Evolutionary conservation across 2,329 filamentous ascomycete species (phyloP).

Genomic region (Colletotrichum agaves): DNA sequence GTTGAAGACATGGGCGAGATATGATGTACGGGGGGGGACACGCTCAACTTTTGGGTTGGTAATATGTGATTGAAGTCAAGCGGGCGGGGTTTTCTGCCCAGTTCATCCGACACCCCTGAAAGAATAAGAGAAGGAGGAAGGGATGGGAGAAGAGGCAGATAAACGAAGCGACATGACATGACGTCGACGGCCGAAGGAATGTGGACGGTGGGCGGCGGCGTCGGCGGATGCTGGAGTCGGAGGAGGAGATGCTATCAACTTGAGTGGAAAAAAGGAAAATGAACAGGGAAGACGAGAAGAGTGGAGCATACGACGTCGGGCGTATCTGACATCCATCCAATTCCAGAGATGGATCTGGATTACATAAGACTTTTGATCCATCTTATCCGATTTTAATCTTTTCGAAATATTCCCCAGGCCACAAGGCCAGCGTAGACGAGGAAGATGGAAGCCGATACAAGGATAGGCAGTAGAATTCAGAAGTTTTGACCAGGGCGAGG

Average conservation of each 20-base stretch:
- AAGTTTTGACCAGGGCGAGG: too few relatives aligned
- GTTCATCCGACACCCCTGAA: constrained; percentile 5
- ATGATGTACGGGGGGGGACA: constrained; percentile 30
- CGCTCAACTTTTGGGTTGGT: not conserved
- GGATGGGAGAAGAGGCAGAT: not conserved
- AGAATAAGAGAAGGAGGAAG: not conserved
- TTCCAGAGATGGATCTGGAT: constrained; percentile 26
- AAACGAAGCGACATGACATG: constrained; percentile 3
- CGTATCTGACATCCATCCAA: not conserved
- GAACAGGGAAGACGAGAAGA: constrained; percentile 9
- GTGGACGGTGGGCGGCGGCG: constrained; percentile 9
- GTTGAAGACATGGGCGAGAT: constrained; percentile 25
- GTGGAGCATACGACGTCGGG: constrained; percentile 5
- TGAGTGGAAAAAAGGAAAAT: not conserved
- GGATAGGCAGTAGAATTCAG: not conserved
- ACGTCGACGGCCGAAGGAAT: not conserved
- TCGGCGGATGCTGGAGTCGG: constrained; percentile 10
- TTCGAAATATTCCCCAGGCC: constrained; percentile 8
- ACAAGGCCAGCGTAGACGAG: not conserved
- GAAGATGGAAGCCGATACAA: not conserved
- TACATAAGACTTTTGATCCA: constrained; percentile 8
- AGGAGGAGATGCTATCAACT: not conserved
- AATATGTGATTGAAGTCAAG: constrained; percentile 4
- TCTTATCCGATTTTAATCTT: constrained; percentile 22
- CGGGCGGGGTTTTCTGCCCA: constrained; percentile 27